phyloP scores from a whole-genome alignment of 2,329 filamentous ascomycete genomes.

The Didymella arachidicola region DNA sequence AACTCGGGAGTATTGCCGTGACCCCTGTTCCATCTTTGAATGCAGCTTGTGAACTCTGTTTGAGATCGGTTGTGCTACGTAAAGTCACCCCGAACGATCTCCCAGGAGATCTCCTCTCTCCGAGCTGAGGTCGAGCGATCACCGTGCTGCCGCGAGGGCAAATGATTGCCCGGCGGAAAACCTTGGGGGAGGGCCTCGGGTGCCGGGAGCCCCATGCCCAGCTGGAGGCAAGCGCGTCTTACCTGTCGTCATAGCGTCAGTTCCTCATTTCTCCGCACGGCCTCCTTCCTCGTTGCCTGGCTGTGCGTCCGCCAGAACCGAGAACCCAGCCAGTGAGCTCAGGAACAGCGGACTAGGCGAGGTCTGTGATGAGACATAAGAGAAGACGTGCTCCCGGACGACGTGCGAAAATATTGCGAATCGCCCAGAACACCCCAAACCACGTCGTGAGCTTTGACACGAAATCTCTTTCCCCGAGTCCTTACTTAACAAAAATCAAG shows the following conservation, averaged over 20 bases:
- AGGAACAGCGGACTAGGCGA: slow-evolving; percentile 15
- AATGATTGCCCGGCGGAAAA: slow-evolving; percentile 33
- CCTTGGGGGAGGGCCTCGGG: slow-evolving; percentile 15
- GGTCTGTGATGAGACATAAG: slow-evolving; percentile 28
- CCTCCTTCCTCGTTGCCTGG: slow-evolving; percentile 14
- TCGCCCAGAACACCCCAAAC: slow-evolving; percentile 7
- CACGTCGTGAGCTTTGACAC: slow-evolving; percentile 24
- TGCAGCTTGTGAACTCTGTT: neutral
- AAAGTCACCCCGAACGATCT: slow-evolving; percentile 29
- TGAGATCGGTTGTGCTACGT: neutral
- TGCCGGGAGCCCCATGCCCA: slow-evolving; percentile 15
- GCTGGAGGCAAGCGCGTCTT: slow-evolving; percentile 19
- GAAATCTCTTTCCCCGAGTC: slow-evolving; percentile 27
- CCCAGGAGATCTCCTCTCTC: slow-evolving; percentile 6
- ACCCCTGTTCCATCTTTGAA: neutral
- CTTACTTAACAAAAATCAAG: slow-evolving; percentile 19
- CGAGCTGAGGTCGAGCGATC: slow-evolving; percentile 31
- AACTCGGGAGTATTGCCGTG: neutral
- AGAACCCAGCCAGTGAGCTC: slow-evolving; percentile 16
- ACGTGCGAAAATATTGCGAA: slow-evolving; percentile 31
- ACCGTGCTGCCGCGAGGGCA: slow-evolving; percentile 23
- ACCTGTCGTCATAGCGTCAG: slow-evolving; percentile 30
- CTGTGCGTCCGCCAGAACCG: slow-evolving; percentile 26
- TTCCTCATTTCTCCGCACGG: slow-evolving; percentile 33
- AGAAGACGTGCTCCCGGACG: slow-evolving; percentile 31